Percentiles rank a stretch among this genome's conserved stretches.
phyloP scores from a whole-genome alignment of 2,329 filamentous ascomycete genomes.

The Colletotrichum tofieldiae region DNA sequence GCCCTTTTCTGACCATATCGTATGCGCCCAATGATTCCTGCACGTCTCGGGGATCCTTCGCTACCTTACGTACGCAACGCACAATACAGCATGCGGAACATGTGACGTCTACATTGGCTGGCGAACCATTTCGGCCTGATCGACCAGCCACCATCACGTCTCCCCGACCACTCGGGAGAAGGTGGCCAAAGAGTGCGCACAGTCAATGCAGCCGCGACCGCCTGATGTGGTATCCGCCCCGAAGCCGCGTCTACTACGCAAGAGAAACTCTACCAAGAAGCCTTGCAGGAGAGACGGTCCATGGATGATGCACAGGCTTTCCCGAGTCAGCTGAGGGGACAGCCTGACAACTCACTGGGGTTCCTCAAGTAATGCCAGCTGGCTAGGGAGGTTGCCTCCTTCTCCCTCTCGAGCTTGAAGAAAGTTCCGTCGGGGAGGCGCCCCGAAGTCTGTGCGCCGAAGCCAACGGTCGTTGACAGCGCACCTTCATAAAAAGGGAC shows the following conservation, averaged over 20 bases:
- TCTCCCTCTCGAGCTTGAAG: background rate
- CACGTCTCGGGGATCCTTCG: slow-evolving; percentile 17
- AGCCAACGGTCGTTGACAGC: slow-evolving; percentile 22
- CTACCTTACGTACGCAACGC: slow-evolving; percentile 1
- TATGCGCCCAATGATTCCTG: slow-evolving; percentile 4
- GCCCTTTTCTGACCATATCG: background rate
- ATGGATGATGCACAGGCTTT: background rate
- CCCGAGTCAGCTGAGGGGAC: slow-evolving; percentile 13
- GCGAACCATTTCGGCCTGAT: slow-evolving; percentile 6
- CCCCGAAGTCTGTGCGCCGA: slow-evolving; percentile 33
- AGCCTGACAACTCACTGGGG: background rate
- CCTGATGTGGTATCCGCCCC: slow-evolving; percentile 3
- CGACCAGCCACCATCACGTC: slow-evolving; percentile 14
- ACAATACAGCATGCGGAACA: background rate
- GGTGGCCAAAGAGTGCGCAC: background rate
- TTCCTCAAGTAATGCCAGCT: slow-evolving; percentile 20
- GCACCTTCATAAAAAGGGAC: slow-evolving; percentile 17
- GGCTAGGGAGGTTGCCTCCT: slow-evolving; percentile 12
- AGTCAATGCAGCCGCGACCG: slow-evolving; percentile 6
- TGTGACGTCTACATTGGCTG: slow-evolving; percentile 17
- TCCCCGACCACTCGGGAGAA: slow-evolving; percentile 6
- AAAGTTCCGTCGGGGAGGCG: slow-evolving; percentile 1
- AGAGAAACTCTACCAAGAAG: background rate
- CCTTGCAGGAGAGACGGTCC: background rate
- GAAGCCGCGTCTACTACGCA: background rate